Conservation (phyloP, 2,329 filamentous ascomycete genomes). For the Colletotrichum sublineola region DNA sequence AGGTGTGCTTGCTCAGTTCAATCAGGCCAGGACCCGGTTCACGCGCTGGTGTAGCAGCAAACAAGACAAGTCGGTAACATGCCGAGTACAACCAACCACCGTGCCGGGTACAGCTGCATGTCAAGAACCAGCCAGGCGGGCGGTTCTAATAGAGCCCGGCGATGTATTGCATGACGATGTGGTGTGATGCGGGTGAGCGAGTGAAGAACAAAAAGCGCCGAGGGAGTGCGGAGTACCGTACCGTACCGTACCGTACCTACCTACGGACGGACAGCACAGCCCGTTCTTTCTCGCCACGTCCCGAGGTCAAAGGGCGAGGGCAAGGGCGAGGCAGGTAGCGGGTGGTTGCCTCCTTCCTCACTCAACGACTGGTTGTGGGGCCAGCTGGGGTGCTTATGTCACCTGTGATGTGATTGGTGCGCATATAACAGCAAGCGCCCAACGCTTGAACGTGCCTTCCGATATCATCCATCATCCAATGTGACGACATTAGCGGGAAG, state of each 20-base stretch:
- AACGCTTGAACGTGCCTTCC: conserved; percentile 32
- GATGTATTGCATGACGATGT: no score
- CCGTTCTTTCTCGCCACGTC: conserved; percentile 18
- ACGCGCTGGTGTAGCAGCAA: no score
- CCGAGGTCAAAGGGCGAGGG: conserved; percentile 3
- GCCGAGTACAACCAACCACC: no score
- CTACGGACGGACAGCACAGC: not conserved
- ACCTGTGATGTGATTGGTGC: conserved; percentile 35
- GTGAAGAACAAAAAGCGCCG: not conserved
- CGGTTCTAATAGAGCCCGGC: no score
- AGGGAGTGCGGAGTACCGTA: conserved; percentile 3
- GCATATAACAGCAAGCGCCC: conserved; percentile 10
- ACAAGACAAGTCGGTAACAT: no score
- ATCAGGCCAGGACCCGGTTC: no score
- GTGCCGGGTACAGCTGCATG: no score
- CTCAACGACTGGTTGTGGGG: not conserved
- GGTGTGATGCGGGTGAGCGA: no score
- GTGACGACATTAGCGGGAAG: conserved; percentile 28
- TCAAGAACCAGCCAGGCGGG: no score
- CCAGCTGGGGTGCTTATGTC: not conserved
- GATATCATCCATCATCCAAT: not conserved
- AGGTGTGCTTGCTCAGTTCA: no score
- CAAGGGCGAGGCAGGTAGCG: no score
- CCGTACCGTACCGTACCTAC: not conserved
- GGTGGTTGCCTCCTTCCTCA: not conserved